phyloP scores from a whole-genome alignment of 2,329 filamentous ascomycete genomes.

The Trichoderma atroviride region DNA sequence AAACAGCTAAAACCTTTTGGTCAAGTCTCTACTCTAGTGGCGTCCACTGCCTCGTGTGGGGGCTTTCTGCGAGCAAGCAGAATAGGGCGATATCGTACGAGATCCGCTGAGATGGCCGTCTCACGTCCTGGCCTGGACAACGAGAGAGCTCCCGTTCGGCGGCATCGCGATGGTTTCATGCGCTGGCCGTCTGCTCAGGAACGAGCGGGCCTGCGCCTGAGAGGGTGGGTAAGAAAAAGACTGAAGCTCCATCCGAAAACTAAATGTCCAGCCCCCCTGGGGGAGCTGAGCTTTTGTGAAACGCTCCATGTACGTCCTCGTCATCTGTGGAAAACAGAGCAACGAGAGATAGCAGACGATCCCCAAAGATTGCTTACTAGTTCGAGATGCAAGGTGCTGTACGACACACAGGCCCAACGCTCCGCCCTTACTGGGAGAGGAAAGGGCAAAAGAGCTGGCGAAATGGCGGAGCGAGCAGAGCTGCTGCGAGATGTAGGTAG shows the following conservation, averaged over 20 bases:
- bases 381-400: neutral
- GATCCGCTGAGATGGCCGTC: neutral
- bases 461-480: neutral
- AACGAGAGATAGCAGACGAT: neutral
- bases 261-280: neutral
- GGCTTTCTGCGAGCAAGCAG: neutral
- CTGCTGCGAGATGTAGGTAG: neutral
- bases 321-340: neutral
- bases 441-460: neutral
- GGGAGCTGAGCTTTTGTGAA: slow-evolving; percentile 8
- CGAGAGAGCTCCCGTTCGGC: neutral
- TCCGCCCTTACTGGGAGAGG: neutral
- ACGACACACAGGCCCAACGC: neutral
- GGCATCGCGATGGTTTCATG: neutral
- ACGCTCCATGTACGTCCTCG: neutral
- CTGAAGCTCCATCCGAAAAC: neutral
- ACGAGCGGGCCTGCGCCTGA: neutral
- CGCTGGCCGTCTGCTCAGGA: neutral
- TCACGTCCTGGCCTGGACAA: neutral
- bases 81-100: neutral
- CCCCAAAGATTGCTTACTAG: neutral
- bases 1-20: neutral
- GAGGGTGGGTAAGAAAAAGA: slow-evolving; percentile 15
- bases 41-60: slow-evolving; percentile 3
- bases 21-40: neutral